Evolutionary conservation across 2,329 filamentous ascomycete genomes (phyloP).

Genomic region (Cadophora luteo-olivacea): DNA sequence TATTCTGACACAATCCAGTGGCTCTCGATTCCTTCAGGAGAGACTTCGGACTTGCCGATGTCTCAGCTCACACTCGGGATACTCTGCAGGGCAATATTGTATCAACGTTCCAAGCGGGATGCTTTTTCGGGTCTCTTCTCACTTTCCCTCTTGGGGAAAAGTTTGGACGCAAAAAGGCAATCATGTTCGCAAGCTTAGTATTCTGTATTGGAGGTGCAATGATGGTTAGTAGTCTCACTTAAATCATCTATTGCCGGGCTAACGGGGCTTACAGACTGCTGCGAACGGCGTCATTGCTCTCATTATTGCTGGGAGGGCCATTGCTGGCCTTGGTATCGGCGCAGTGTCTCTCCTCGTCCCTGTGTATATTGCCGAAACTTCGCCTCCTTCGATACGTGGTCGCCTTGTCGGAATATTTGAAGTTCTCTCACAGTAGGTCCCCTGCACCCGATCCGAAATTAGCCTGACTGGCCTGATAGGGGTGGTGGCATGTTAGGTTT

Average conservation of each 20-base stretch:
- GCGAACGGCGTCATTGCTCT: conserved; percentile 35
- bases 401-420: conserved; percentile 51
- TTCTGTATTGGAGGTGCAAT: conserved; percentile 42
- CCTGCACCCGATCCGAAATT: no score
- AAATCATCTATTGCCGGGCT: neutral
- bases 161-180: conserved; percentile 49
- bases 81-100: conserved; percentile 53
- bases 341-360: conserved; percentile 53
- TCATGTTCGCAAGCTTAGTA: conserved; percentile 48
- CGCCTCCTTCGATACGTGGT: conserved; percentile 49
- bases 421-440: conserved; percentile 50
- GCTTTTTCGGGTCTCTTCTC: conserved; percentile 39
- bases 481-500: conserved; percentile 49
- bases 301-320: conserved; percentile 61
- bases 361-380: conserved; percentile 50
- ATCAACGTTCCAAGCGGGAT: conserved; percentile 42
- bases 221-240: conserved; percentile 8
- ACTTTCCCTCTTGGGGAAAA: conserved; percentile 50
- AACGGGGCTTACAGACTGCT: conserved; percentile 26
- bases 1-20: conserved; percentile 50
- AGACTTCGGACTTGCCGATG: conserved; percentile 58
- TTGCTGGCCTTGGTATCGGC: conserved; percentile 67
- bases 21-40: conserved; percentile 29
- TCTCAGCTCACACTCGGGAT: conserved; percentile 50
- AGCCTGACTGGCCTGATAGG: conserved; percentile 48